Conservation (phyloP, 768 basidiomycete species). For the Ramaria sp. region DNA sequence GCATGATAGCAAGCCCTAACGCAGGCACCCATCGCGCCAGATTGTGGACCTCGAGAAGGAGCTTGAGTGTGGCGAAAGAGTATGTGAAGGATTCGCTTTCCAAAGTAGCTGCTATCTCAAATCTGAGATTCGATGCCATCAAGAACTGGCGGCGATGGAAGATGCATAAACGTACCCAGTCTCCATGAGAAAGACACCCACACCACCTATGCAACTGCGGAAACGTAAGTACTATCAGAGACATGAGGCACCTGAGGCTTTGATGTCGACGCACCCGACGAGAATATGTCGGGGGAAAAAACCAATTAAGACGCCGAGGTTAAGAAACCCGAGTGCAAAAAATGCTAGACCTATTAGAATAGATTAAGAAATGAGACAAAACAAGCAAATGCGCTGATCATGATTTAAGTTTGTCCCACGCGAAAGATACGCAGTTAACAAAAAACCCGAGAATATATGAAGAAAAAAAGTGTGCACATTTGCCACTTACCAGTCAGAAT, state of each 20-base stretch:
- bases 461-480: neutral
- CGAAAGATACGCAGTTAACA: no score
- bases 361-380: neutral
- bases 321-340: conserved; percentile 75
- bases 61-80: conserved; percentile 50
- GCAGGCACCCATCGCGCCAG: conserved; percentile 75
- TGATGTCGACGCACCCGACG: conserved; percentile 54
- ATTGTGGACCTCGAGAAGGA: conserved; percentile 55
- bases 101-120: conserved; percentile 78
- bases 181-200: conserved; percentile 83
- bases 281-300: conserved; percentile 97
- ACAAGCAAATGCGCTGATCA: neutral
- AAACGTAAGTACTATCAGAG: no score
- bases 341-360: conserved; percentile 54
- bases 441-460: neutral
- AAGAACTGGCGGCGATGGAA: neutral
- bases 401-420: no score
- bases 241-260: no score
- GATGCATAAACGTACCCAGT: conserved; percentile 54
- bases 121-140: conserved; percentile 27
- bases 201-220: conserved; percentile 79
- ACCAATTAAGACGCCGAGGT: conserved; percentile 76
- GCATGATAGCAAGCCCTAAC: conserved; percentile 58
- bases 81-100: conserved; percentile 68
- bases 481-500: conserved; percentile 62